Percentiles rank a stretch among this genome's conserved stretches.
These are phyloP conservation scores for Diplotaxis tenuifolia DNA, from an alignment of 345 rosid species.

Conservation along the genomic window DNA sequence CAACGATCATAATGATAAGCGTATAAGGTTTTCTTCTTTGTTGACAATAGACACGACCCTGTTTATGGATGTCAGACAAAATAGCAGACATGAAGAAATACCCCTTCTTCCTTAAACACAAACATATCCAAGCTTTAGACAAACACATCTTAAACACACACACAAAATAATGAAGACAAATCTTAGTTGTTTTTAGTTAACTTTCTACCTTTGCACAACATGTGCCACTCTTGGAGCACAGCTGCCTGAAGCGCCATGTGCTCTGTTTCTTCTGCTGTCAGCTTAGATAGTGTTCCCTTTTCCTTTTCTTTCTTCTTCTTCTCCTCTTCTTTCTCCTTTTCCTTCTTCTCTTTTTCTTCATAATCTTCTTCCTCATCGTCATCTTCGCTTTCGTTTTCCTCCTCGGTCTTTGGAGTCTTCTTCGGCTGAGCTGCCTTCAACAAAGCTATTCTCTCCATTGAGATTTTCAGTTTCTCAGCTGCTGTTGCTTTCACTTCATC, in stretches of 20 bases:
- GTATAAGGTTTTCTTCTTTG: constrained; percentile 6
- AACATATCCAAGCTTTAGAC: not conserved
- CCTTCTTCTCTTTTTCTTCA: constrained; percentile 48
- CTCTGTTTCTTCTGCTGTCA: constrained; percentile 94
- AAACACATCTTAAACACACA: constrained; percentile 18
- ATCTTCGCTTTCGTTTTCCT: constrained; percentile 42
- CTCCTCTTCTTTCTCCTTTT: constrained; percentile 44
- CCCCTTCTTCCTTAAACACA: not conserved
- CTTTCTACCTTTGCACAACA: constrained; percentile 75
- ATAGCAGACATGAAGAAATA: not conserved
- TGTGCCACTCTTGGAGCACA: constrained; percentile 96
- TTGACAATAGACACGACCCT: not conserved
- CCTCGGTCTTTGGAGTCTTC: constrained; percentile 56
- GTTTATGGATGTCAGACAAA: constrained; percentile 2
- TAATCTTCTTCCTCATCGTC: constrained; percentile 38
- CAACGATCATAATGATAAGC: constrained; percentile 22
- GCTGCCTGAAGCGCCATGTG: constrained; percentile 95
- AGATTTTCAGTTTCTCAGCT: constrained; percentile 82
- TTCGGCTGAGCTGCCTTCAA: constrained; percentile 83
- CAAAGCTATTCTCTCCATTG: constrained; percentile 91
- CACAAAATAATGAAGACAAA: constrained; percentile 25
- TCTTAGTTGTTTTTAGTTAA: constrained; percentile 31
- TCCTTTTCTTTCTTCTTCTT: constrained; percentile 52
- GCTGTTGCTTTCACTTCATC: constrained; percentile 92
- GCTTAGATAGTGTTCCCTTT: constrained; percentile 66